Percentiles rank a stretch among this genome's conserved stretches.
Evolutionary conservation across 192 early-diverging fungal genomes (phyloP).

Genomic region (Backusella sp.): DNA sequence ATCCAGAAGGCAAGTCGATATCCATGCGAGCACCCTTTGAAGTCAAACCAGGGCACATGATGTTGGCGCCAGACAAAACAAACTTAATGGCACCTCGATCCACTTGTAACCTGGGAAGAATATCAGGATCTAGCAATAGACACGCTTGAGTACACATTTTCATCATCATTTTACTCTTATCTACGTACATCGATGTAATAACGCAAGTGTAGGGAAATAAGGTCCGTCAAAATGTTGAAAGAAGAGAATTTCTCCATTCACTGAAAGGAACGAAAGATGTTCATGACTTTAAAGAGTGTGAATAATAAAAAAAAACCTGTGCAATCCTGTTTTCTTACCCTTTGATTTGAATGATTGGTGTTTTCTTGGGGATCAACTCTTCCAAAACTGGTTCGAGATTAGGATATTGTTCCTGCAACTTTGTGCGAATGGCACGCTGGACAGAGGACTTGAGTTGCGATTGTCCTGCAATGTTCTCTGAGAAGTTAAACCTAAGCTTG

Average conservation of each 20-base stretch:
- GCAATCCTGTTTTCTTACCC: slow-evolving; percentile 50
- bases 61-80: slow-evolving; percentile 93
- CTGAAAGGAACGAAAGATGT: slow-evolving; percentile 79
- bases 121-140: slow-evolving; percentile 71
- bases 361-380: slow-evolving; percentile 96
- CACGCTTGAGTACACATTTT: not conserved
- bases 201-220: slow-evolving; percentile 78
- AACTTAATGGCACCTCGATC: slow-evolving; percentile 98
- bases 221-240: slow-evolving; percentile 97
- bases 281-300: slow-evolving; percentile 63
- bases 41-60: slow-evolving; percentile 99
- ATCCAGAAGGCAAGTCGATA: slow-evolving; percentile 61
- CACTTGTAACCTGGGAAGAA: slow-evolving; percentile 87
- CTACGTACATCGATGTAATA: slow-evolving; percentile 86
- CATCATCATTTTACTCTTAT: not conserved
- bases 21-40: slow-evolving; percentile 87
- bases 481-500: slow-evolving; percentile 61
- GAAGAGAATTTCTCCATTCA: slow-evolving; percentile 84
- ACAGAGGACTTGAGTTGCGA: slow-evolving; percentile 91
- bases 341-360: slow-evolving; percentile 83
- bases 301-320: not conserved
- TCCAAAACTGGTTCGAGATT: slow-evolving; percentile 81
- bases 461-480: slow-evolving; percentile 81
- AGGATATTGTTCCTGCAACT: slow-evolving; percentile 90
- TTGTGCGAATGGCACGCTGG: slow-evolving; percentile 78